Evolutionary conservation across 2,329 filamentous ascomycete species (phyloP).

Genomic region (Ceratocystis alfenasii): DNA sequence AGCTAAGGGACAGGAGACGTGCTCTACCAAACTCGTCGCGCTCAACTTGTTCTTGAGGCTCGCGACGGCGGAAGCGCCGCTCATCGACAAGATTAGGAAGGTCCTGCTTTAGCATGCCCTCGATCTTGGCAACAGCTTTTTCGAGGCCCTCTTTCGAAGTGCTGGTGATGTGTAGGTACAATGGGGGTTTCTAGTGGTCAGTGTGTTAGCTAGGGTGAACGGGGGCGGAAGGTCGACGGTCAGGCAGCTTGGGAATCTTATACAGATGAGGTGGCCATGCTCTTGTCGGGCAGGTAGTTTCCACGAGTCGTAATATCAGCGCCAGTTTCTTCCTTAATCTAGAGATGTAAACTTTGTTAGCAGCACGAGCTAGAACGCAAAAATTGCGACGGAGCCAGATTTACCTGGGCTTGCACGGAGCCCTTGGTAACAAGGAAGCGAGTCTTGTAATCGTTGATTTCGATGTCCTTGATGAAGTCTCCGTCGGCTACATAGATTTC

Average conservation of each 20-base stretch:
- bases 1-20: slow-evolving; percentile 26
- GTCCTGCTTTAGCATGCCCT: slow-evolving; percentile 93
- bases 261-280: slow-evolving; percentile 87
- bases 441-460: slow-evolving; percentile 95
- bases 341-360: slow-evolving; percentile 29
- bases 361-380: not conserved
- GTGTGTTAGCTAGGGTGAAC: not conserved
- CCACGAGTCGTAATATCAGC: slow-evolving; percentile 98
- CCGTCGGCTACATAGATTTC: slow-evolving; percentile 93
- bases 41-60: slow-evolving; percentile 66
- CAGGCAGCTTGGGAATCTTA: slow-evolving; percentile 30
- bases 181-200: slow-evolving; percentile 62
- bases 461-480: slow-evolving; percentile 97
- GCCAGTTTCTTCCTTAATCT: slow-evolving; percentile 99
- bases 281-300: slow-evolving; percentile 94
- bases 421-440: slow-evolving; percentile 95
- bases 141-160: slow-evolving; percentile 87
- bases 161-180: slow-evolving; percentile 92
- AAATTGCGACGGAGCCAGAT: not conserved
- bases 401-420: slow-evolving; percentile 99
- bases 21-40: slow-evolving; percentile 84
- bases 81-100: slow-evolving; percentile 92
- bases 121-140: slow-evolving; percentile 71
- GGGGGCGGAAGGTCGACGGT: too few species aligned
- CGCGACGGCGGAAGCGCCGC: slow-evolving; percentile 73